Evolutionary conservation across 495 filamentous ascomycete genomes (phyloP).

Genomic region (Penicillium taxi): DNA sequence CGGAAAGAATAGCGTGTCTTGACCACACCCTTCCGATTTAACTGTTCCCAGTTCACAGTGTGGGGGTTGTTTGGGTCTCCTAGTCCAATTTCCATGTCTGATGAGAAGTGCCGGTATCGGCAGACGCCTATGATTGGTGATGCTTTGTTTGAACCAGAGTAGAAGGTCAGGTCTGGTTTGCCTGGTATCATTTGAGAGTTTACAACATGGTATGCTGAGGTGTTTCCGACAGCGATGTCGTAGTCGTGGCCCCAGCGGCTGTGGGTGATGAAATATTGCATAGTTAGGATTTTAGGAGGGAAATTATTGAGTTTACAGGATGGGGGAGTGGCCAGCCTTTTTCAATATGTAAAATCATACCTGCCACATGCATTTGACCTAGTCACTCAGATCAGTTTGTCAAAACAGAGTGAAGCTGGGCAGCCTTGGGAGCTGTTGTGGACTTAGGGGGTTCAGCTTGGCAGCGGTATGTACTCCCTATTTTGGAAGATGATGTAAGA

Average conservation of each 20-base stretch:
- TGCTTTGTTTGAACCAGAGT: constrained; percentile 19
- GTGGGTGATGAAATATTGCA: constrained; percentile 19
- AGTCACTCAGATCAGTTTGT: no score
- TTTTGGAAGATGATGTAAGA: no score
- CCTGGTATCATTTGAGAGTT: constrained; percentile 20
- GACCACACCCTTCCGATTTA: constrained; percentile 18
- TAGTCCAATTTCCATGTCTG: constrained; percentile 25
- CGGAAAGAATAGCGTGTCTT: constrained; percentile 21
- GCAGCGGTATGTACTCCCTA: no score
- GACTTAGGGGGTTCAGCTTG: no score
- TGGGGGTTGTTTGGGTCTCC: constrained; percentile 17
- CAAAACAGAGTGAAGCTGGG: no score
- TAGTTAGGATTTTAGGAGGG: constrained; percentile 2
- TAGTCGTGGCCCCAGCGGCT: constrained; percentile 22
- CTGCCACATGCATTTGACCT: no score
- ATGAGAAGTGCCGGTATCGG: constrained; percentile 31
- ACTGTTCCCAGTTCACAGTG: constrained; percentile 9
- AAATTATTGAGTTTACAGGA: no score
- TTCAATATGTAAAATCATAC: no score
- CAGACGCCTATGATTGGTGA: constrained; percentile 22
- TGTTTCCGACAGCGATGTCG: constrained; percentile 18
- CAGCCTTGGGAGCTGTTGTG: no score
- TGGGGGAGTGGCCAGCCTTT: no score
- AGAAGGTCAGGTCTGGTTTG: constrained; percentile 30
- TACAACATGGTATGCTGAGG: constrained; percentile 20